Conservation (phyloP, 1,284 basidiomycete species). For the Sanguinoderma infundibulare region DNA sequence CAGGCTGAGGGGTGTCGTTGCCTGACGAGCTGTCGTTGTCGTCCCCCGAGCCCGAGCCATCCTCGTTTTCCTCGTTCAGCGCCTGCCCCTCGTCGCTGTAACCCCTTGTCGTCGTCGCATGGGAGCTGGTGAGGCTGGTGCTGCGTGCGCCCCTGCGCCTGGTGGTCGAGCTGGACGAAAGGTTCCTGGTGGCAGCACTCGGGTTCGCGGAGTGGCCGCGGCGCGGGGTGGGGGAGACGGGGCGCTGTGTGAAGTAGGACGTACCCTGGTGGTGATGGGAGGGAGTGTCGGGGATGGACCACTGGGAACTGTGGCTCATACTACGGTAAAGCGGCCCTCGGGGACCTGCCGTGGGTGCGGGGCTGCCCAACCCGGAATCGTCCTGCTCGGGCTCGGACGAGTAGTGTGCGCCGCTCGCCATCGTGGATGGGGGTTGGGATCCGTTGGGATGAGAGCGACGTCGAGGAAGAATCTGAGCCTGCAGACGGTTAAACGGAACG, state of each 20-base stretch:
- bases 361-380: conserved; percentile 29
- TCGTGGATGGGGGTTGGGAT: conserved; percentile 24
- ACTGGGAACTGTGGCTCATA: conserved; percentile 56
- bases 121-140: conserved; percentile 62
- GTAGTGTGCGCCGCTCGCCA: conserved; percentile 32
- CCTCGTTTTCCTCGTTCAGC: conserved; percentile 50
- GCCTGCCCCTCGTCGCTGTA: conserved; percentile 48
- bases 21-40: conserved; percentile 23
- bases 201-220: conserved; percentile 42
- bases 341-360: conserved; percentile 31
- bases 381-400: conserved; percentile 30
- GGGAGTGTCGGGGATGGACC: conserved; percentile 59
- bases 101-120: conserved; percentile 44
- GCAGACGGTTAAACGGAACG: conserved; percentile 16
- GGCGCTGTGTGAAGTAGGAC: conserved; percentile 57
- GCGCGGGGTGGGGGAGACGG: conserved; percentile 45
- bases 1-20: conserved; percentile 25
- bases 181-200: conserved; percentile 35
- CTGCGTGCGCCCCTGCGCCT: conserved; percentile 54
- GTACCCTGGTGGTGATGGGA: conserved; percentile 71
- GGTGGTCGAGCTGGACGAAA: conserved; percentile 53
- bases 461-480: conserved; percentile 18
- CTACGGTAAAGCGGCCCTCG: conserved; percentile 49
- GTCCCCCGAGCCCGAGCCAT: conserved; percentile 32
- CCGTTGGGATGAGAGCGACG: background rate